Conservation (phyloP, 108 stramenopile species). For the Cyclotella baltica region DNA sequence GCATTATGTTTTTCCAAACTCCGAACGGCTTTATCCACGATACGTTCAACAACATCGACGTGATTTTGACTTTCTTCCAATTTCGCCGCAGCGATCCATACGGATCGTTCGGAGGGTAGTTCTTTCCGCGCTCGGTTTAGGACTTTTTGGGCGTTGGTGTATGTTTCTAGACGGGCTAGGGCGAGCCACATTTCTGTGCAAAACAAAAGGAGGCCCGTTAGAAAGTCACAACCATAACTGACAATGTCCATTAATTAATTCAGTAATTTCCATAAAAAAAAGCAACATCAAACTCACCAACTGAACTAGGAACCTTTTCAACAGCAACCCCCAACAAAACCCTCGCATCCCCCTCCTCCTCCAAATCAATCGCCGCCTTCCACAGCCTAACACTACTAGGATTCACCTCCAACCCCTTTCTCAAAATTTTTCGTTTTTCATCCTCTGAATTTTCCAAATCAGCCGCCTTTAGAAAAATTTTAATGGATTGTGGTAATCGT, state of each 20-base stretch:
- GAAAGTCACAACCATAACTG: too few species aligned
- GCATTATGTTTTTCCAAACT: conserved; percentile 77
- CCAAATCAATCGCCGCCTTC: conserved; percentile 97
- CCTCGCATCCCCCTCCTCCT: conserved; percentile 94
- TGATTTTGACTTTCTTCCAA: conserved; percentile 97
- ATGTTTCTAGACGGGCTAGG: conserved; percentile 96
- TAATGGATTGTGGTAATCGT: conserved; percentile 70
- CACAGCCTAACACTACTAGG: conserved; percentile 93
- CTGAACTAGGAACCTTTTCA: conserved; percentile 94
- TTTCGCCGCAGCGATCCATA: conserved; percentile 97
- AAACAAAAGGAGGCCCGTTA: too few species aligned
- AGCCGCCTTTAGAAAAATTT: conserved; percentile 82
- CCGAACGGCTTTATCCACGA: conserved; percentile 81
- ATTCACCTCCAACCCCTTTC: conserved; percentile 93
- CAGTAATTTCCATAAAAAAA: too few species aligned
- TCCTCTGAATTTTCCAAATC: conserved; percentile 78
- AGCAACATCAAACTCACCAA: conserved; percentile 26
- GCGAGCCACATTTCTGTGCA: conserved; percentile 95
- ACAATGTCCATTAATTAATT: too few species aligned
- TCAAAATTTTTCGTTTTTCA: conserved; percentile 94
- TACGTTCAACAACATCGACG: conserved; percentile 73
- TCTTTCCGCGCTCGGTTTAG: conserved; percentile 94
- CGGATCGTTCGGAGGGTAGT: conserved; percentile 88
- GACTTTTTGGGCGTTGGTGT: conserved; percentile 96
- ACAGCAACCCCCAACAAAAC: conserved; percentile 94